Conservation (phyloP, 2,329 filamentous ascomycete genomes). For the Colletotrichum agaves region DNA sequence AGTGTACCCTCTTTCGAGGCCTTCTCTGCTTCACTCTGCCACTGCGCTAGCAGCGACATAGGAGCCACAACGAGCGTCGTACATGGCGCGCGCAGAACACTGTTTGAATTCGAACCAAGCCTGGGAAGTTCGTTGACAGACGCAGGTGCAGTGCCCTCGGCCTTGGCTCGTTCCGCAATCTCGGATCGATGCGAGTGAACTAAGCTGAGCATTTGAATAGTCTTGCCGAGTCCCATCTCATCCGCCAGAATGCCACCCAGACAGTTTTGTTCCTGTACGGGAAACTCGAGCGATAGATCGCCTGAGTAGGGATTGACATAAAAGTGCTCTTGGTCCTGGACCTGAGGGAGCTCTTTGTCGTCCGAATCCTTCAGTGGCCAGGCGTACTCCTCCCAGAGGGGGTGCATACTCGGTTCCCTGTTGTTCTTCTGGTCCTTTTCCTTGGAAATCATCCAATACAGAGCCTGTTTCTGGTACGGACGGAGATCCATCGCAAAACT, state of each 20-base stretch:
- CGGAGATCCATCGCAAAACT: constrained; percentile 86
- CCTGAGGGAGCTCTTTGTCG: constrained; percentile 75
- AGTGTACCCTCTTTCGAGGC: constrained; percentile 86
- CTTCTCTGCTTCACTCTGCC: constrained; percentile 94
- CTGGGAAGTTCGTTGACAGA: constrained; percentile 72
- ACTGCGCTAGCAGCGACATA: constrained; percentile 95
- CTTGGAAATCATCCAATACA: constrained; percentile 97
- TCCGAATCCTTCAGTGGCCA: constrained; percentile 93
- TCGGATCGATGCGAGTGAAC: constrained; percentile 84
- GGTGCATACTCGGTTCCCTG: constrained; percentile 88
- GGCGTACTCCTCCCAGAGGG: constrained; percentile 93
- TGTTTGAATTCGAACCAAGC: constrained; percentile 65
- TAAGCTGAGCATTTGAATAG: constrained; percentile 96
- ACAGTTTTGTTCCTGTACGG: constrained; percentile 93
- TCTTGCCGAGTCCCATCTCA: constrained; percentile 98
- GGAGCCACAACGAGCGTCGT: constrained; percentile 97
- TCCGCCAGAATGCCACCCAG: constrained; percentile 93
- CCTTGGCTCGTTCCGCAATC: constrained; percentile 52
- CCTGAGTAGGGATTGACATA: constrained; percentile 98
- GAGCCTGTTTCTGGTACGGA: constrained; percentile 93
- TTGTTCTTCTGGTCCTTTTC: constrained; percentile 82
- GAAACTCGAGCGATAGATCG: constrained; percentile 91
- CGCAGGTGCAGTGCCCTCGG: constrained; percentile 42
- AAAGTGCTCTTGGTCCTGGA: constrained; percentile 77
- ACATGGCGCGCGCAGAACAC: constrained; percentile 77